A percentile compares a stretch with the other conserved stretches of the same genome.
phyloP scores from a whole-genome alignment of 257 asterid genomes.

The Solanum ahanhuiri region DNA sequence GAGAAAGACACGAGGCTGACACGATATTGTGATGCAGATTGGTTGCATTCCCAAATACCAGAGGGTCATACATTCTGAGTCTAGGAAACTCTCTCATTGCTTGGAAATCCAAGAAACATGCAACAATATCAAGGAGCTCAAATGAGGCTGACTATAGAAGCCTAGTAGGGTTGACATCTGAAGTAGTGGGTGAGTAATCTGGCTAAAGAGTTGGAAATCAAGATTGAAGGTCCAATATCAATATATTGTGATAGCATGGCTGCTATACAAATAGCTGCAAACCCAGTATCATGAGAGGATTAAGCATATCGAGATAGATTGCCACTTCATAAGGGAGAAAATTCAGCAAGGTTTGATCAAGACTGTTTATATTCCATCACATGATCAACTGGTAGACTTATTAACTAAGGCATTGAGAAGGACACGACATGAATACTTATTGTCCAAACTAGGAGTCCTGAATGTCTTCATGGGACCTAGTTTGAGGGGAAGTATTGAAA shows the following conservation, averaged over 20 bases:
- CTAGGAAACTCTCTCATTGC: not conserved
- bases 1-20: not conserved
- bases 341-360: not conserved
- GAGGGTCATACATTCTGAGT: not conserved
- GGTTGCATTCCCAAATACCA: not conserved
- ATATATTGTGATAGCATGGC: not conserved
- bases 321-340: not conserved
- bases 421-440: not conserved
- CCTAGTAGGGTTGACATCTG: too few relatives aligned
- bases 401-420: not conserved
- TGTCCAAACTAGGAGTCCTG: not conserved
- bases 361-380: not conserved
- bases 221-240: not conserved
- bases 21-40: not conserved
- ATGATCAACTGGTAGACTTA: not conserved
- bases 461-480: not conserved
- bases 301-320: not conserved
- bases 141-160: not conserved
- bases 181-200: not conserved
- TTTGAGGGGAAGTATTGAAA: not conserved
- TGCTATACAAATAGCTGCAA: too few relatives aligned
- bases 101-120: not conserved
- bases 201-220: not conserved
- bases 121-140: not conserved
- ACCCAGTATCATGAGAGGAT: not conserved